Evolutionary conservation across 371 early-diverging fungal species (phyloP).

Genomic region (Mortierella sp.): DNA sequence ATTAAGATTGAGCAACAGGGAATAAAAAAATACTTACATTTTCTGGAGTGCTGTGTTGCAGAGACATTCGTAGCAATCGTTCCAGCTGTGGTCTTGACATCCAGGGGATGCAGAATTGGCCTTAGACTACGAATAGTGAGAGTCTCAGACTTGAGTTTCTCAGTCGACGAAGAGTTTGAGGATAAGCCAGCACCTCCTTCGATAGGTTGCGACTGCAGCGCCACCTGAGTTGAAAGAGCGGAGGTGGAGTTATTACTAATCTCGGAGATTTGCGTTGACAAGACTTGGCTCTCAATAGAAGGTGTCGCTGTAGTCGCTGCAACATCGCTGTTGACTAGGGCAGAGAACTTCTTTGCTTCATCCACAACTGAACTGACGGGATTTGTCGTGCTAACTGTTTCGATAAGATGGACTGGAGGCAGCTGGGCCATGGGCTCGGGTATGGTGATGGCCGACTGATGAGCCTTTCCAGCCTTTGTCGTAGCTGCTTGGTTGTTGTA

Average conservation of each 20-base stretch:
- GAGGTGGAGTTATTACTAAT: constrained; percentile 5
- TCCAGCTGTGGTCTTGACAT: constrained; percentile 39
- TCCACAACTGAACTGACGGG: neutral
- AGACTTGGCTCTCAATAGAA: constrained; percentile 49
- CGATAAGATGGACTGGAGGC: constrained; percentile 23
- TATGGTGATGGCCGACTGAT: neutral
- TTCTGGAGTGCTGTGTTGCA: constrained; percentile 29
- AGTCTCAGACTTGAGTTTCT: constrained; percentile 10
- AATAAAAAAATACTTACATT: constrained; percentile 29
- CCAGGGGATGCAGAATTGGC: constrained; percentile 33
- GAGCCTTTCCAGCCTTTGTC: neutral
- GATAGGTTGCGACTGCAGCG: neutral
- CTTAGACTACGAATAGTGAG: constrained; percentile 8
- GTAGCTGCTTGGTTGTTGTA: neutral
- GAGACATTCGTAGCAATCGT: constrained; percentile 21
- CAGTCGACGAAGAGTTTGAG: neutral
- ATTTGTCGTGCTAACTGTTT: neutral
- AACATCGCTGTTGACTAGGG: neutral
- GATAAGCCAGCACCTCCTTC: neutral
- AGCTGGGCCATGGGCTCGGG: neutral
- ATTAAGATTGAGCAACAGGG: neutral
- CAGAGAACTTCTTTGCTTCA: neutral
- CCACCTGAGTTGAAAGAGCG: neutral
- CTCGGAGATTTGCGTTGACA: constrained; percentile 49
- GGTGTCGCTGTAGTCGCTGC: neutral